phyloP scores from a whole-genome alignment of 1,284 basidiomycete species.

The Cryptococcus sp. region DNA sequence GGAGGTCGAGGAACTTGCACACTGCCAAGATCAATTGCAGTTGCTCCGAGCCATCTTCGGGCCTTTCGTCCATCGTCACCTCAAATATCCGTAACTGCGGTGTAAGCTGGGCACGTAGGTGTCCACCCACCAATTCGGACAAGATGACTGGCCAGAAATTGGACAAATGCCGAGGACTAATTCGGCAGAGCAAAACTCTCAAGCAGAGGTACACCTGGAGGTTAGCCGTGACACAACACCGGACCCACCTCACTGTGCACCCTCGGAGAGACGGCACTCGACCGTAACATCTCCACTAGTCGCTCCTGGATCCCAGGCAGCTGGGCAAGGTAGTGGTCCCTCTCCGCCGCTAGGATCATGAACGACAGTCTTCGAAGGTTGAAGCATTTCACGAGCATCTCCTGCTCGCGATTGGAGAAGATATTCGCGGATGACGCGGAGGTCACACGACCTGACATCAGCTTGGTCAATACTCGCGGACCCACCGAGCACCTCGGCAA shows the following conservation, averaged over 20 bases:
- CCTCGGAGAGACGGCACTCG: conserved; percentile 72
- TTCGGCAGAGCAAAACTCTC: conserved; percentile 85
- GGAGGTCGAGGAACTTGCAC: conserved; percentile 89
- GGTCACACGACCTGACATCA: conserved; percentile 68
- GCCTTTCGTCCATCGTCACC: conserved; percentile 54
- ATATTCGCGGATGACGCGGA: conserved; percentile 90
- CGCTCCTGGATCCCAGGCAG: conserved; percentile 94
- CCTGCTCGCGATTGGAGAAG: conserved; percentile 92
- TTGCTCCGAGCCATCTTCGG: conserved; percentile 75
- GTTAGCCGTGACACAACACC: neutral
- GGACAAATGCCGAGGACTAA: conserved; percentile 85
- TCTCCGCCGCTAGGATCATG: conserved; percentile 78
- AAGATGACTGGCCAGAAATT: conserved; percentile 97
- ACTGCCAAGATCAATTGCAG: conserved; percentile 80
- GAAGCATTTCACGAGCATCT: conserved; percentile 83
- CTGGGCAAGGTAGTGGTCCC: conserved; percentile 85
- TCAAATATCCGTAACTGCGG: conserved; percentile 62
- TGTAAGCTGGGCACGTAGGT: neutral
- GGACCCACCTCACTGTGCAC: conserved; percentile 80
- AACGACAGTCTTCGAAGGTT: conserved; percentile 87
- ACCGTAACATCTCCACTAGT: conserved; percentile 85
- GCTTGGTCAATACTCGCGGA: conserved; percentile 6
- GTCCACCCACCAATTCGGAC: conserved; percentile 65
- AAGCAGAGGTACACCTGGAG: conserved; percentile 77
- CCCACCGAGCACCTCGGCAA: conserved; percentile 78